Conservation (phyloP, 1,284 basidiomycete species). For the Malassezia obtusa region DNA sequence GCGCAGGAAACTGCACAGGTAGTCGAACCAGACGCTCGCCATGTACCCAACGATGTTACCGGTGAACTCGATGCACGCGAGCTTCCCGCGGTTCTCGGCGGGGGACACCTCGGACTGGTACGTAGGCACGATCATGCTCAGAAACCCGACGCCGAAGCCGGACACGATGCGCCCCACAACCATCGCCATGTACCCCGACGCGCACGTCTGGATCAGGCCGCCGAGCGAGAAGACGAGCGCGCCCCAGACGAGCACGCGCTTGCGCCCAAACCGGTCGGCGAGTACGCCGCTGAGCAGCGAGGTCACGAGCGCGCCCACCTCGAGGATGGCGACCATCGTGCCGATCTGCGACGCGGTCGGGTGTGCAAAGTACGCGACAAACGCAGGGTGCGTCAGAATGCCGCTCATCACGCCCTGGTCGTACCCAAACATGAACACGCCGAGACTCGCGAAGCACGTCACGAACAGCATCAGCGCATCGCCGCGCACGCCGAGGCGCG, state of each 20-base stretch:
- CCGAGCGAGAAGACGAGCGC: slow-evolving; percentile 79
- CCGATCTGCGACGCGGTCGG: slow-evolving; percentile 58
- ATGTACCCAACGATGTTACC: slow-evolving; percentile 77
- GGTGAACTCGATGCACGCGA: slow-evolving; percentile 92
- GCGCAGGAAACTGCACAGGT: slow-evolving; percentile 69
- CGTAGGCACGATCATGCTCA: slow-evolving; percentile 84
- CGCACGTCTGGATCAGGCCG: slow-evolving; percentile 79
- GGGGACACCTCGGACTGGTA: slow-evolving; percentile 96
- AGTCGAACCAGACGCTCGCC: slow-evolving; percentile 70
- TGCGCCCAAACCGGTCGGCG: slow-evolving; percentile 77
- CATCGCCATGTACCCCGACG: slow-evolving; percentile 73
- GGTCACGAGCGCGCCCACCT: slow-evolving; percentile 71
- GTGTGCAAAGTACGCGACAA: slow-evolving; percentile 56
- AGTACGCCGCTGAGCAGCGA: slow-evolving; percentile 77
- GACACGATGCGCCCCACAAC: slow-evolving; percentile 75
- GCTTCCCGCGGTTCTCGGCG: slow-evolving; percentile 60
- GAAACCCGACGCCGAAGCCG: slow-evolving; percentile 84
- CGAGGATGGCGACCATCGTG: slow-evolving; percentile 67
- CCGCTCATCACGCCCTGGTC: slow-evolving; percentile 53
- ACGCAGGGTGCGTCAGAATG: slow-evolving; percentile 86
- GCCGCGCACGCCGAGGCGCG: slow-evolving; percentile 35
- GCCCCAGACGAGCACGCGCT: slow-evolving; percentile 75
- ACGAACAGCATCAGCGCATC: slow-evolving; percentile 43
- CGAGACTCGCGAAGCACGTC: slow-evolving; percentile 70
- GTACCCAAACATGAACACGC: slow-evolving; percentile 68